Conservation (phyloP, 2,329 filamentous ascomycete genomes). For the Colletotrichum euphorbiae region DNA sequence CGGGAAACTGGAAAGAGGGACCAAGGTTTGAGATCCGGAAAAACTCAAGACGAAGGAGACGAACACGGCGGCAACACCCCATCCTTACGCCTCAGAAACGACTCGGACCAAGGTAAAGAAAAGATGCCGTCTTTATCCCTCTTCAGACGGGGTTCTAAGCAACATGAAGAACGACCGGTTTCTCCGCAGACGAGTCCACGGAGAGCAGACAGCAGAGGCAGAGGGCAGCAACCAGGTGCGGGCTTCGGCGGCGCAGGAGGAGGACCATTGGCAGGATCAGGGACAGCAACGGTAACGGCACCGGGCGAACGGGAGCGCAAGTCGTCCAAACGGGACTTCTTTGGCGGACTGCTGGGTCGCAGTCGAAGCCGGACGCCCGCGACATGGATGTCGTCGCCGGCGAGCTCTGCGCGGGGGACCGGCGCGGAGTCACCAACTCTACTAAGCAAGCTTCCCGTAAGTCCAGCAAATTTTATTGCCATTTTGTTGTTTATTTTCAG, state of each 20-base stretch:
- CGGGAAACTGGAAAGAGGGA: neutral
- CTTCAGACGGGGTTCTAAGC: constrained; percentile 44
- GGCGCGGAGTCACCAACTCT: constrained; percentile 29
- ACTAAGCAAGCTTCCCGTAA: constrained; percentile 31
- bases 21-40: neutral
- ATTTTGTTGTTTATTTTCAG: neutral
- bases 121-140: constrained; percentile 50
- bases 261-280: constrained; percentile 11
- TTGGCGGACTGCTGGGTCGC: constrained; percentile 47
- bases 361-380: constrained; percentile 37
- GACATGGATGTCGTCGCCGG: constrained; percentile 17
- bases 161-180: constrained; percentile 39
- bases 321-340: constrained; percentile 48
- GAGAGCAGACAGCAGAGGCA: constrained; percentile 3
- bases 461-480: neutral
- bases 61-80: constrained; percentile 14
- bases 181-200: constrained; percentile 21
- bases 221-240: neutral
- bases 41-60: constrained; percentile 27
- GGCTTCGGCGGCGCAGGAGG: constrained; percentile 18
- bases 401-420: constrained; percentile 23
- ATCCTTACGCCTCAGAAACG: constrained; percentile 9
- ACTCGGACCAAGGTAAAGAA: constrained; percentile 6
- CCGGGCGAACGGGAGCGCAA: constrained; percentile 41
- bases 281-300: constrained; percentile 2